Conservation (phyloP, 1,284 basidiomycete genomes). For the Boletus mariae region DNA sequence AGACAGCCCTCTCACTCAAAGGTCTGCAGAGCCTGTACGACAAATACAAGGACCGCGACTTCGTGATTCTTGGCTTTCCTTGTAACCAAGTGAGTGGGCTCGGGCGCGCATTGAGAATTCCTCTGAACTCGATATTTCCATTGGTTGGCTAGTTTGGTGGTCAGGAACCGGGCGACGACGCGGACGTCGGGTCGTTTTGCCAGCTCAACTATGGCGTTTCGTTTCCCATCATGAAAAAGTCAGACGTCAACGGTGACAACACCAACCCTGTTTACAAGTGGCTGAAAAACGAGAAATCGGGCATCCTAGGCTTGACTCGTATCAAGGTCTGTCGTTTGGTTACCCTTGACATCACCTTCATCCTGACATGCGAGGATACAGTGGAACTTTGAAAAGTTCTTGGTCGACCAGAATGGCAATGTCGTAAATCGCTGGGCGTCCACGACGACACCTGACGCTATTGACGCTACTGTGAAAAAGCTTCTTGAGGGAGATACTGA, state of each 20-base stretch:
- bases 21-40: constrained; percentile 82
- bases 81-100: constrained; percentile 76
- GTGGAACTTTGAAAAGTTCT: constrained; percentile 83
- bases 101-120: not conserved
- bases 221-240: constrained; percentile 85
- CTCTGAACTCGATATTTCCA: not conserved
- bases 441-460: constrained; percentile 67
- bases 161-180: constrained; percentile 75
- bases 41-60: constrained; percentile 74
- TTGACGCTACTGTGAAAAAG: constrained; percentile 66
- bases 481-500: constrained; percentile 36
- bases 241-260: constrained; percentile 85
- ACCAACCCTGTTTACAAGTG: constrained; percentile 79
- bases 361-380: constrained; percentile 24
- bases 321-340: constrained; percentile 61
- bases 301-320: constrained; percentile 66
- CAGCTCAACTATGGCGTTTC: constrained; percentile 76
- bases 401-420: constrained; percentile 67
- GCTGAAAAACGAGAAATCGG: constrained; percentile 78
- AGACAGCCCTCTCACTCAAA: constrained; percentile 16
- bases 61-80: constrained; percentile 85
- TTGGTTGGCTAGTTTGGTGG: constrained; percentile 53
- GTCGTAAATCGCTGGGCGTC: constrained; percentile 79
- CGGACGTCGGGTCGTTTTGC: constrained; percentile 65
- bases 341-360: not conserved